These are phyloP conservation scores for Hyaloscypha hepaticicola DNA, from an alignment of 495 filamentous ascomycete species.

Conservation along the genomic window DNA sequence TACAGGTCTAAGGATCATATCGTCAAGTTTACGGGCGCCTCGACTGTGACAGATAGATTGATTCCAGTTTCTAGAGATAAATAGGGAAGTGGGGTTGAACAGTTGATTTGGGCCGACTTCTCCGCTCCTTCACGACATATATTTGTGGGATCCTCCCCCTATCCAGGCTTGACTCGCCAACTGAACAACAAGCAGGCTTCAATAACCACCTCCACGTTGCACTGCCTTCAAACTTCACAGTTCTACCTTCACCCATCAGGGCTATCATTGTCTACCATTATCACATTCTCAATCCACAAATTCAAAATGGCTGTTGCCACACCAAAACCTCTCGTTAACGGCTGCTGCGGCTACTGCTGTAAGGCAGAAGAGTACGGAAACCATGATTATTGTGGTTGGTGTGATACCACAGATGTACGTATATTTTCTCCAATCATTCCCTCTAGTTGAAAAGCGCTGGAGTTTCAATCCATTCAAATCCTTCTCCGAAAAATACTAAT, in stretches of 20 bases:
- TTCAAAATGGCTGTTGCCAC: slow-evolving; percentile 20
- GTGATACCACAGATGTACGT: slow-evolving; percentile 17
- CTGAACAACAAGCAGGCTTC: not conserved
- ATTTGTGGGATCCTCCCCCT: not conserved
- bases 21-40: not conserved
- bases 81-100: slow-evolving; percentile 15
- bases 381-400: slow-evolving; percentile 31
- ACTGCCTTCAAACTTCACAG: not conserved
- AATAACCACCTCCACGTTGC: not conserved
- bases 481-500: not conserved
- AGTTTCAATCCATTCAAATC: not conserved
- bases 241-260: not conserved
- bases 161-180: not conserved
- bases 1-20: not conserved
- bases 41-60: not conserved
- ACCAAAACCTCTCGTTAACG: slow-evolving; percentile 25
- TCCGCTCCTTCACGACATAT: slow-evolving; percentile 3
- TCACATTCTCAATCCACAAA: not conserved
- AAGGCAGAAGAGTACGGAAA: slow-evolving; percentile 26
- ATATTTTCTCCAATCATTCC: not conserved
- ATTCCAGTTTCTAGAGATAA: slow-evolving; percentile 13
- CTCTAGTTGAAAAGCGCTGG: not conserved
- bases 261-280: not conserved
- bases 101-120: not conserved
- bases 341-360: slow-evolving; percentile 33